Evolutionary conservation across 805 yeast species (phyloP).

Genomic region (Candida piceae): DNA sequence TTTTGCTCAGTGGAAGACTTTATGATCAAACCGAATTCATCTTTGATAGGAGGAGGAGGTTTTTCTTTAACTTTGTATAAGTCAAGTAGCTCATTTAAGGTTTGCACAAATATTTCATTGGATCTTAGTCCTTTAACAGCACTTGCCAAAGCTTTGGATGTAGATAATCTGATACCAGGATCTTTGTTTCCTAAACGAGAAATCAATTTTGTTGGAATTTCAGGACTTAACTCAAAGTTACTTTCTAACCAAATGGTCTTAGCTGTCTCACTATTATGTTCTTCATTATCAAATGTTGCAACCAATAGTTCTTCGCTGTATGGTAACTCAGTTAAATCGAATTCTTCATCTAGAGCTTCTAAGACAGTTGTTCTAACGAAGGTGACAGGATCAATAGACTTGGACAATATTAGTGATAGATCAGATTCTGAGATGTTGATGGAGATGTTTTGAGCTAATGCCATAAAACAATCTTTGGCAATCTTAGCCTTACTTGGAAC

Average conservation of each 20-base stretch:
- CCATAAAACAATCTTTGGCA: slow-evolving; percentile 76
- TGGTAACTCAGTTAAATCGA: slow-evolving; percentile 46
- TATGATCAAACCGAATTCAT: slow-evolving; percentile 74
- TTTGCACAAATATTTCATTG: slow-evolving; percentile 23
- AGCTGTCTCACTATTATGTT: slow-evolving; percentile 59
- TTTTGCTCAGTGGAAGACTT: slow-evolving; percentile 54
- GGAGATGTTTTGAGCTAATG: slow-evolving; percentile 74
- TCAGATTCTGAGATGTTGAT: slow-evolving; percentile 54
- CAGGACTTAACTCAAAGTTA: slow-evolving; percentile 39
- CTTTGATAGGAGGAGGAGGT: slow-evolving; percentile 74
- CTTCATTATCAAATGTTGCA: slow-evolving; percentile 68
- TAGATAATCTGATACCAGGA: slow-evolving; percentile 65
- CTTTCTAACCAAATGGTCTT: slow-evolving; percentile 83
- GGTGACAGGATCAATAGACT: slow-evolving; percentile 52
- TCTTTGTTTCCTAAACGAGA: slow-evolving; percentile 48
- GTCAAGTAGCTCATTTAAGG: slow-evolving; percentile 43
- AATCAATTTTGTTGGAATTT: slow-evolving; percentile 44
- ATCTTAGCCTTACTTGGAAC: slow-evolving; percentile 74
- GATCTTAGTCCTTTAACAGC: slow-evolving; percentile 37
- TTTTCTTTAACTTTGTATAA: slow-evolving; percentile 56
- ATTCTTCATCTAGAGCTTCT: slow-evolving; percentile 83
- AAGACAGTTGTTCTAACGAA: slow-evolving; percentile 77
- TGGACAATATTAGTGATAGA: slow-evolving; percentile 49
- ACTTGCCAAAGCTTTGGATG: slow-evolving; percentile 66
- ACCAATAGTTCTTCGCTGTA: slow-evolving; percentile 62